Conservation (phyloP, 257 asterid genomes). For the Nicotiana benthamiana region DNA sequence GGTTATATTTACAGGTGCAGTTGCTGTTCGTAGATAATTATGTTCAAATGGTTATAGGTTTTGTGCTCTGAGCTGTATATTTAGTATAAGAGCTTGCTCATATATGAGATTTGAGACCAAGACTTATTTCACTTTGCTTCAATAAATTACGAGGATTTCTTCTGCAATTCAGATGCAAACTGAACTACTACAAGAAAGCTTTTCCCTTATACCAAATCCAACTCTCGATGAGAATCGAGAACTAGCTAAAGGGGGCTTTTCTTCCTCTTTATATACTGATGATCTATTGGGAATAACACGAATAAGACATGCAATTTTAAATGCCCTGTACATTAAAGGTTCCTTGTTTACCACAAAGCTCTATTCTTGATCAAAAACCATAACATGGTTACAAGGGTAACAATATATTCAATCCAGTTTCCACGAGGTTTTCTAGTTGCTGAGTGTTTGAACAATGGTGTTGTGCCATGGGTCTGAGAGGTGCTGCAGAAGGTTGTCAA, state of each 20-base stretch:
- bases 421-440: constrained; percentile 1
- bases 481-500: constrained; percentile 90
- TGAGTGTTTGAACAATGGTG: constrained; percentile 81
- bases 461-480: constrained; percentile 98
- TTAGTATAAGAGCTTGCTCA: not conserved
- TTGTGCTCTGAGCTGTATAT: not conserved
- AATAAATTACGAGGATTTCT: not conserved
- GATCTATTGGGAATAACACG: not conserved
- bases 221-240: not conserved
- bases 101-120: not conserved
- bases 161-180: not conserved
- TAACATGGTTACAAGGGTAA: constrained; percentile 6
- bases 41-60: not conserved
- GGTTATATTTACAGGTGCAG: not conserved
- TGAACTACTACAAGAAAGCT: not conserved
- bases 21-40: not conserved
- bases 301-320: not conserved
- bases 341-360: constrained; percentile 7
- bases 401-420: constrained; percentile 1
- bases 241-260: not conserved
- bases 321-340: constrained; percentile 1
- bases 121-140: not conserved
- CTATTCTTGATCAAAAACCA: constrained; percentile 5
- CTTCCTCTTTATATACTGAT: not conserved
- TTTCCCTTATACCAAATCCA: not conserved